Conservation (phyloP, 2,329 filamentous ascomycete genomes). For the Teratosphaeria destructans region DNA sequence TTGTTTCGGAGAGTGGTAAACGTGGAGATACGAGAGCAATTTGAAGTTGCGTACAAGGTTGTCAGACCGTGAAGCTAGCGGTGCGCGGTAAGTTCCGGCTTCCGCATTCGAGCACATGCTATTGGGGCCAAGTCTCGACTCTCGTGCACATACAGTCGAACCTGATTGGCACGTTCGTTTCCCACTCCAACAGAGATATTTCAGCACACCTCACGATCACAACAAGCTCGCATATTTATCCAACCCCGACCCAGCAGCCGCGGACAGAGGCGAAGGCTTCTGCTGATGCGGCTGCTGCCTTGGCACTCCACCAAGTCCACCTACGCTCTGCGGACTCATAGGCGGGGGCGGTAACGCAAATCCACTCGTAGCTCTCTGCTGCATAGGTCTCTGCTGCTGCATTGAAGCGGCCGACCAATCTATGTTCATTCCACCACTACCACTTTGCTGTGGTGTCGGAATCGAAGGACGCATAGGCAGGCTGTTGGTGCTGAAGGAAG, state of each 20-base stretch:
- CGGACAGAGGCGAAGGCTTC: not conserved
- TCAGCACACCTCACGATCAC: conserved; percentile 21
- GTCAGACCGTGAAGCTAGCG: not conserved
- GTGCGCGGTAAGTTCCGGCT: not conserved
- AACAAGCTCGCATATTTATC: conserved; percentile 60
- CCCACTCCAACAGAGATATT: not conserved
- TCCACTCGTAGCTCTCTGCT: not conserved
- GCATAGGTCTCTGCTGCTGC: conserved; percentile 2
- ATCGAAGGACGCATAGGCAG: conserved; percentile 14
- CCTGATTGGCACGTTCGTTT: no score
- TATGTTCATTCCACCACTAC: conserved; percentile 30
- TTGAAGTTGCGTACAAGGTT: not conserved
- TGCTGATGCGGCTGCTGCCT: conserved; percentile 2
- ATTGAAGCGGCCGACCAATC: conserved; percentile 40
- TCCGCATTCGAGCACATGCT: not conserved
- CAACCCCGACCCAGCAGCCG: conserved; percentile 34
- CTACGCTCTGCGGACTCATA: not conserved
- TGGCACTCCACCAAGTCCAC: not conserved
- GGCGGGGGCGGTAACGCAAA: conserved; percentile 1
- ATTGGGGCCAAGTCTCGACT: not conserved
- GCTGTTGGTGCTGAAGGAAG: conserved; percentile 15
- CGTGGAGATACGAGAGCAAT: no score
- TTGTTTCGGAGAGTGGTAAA: not conserved
- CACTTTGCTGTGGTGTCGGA: conserved; percentile 12
- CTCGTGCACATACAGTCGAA: no score